Conservation (phyloP, 768 basidiomycete genomes). For the Leucosporidium scottii region DNA sequence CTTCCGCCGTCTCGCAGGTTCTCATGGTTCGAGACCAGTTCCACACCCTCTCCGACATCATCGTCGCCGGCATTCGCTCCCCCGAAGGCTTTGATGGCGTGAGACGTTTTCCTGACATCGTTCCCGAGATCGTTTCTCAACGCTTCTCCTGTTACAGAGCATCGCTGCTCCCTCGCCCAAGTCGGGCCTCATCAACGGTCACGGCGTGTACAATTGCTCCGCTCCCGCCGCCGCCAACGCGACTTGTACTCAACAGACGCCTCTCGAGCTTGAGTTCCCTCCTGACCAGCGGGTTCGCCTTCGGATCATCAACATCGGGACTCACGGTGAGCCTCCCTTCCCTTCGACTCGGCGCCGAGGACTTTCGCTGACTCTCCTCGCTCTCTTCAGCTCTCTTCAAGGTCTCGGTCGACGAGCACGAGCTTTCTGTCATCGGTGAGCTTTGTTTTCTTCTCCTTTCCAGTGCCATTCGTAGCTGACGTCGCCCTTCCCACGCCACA, state of each 20-base stretch:
- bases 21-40: constrained; percentile 5
- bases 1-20: no score
- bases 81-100: constrained; percentile 27
- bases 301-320: constrained; percentile 16
- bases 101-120: no score
- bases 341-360: no score
- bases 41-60: constrained; percentile 19
- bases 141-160: no score
- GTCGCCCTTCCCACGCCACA: no score
- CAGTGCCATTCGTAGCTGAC: no score
- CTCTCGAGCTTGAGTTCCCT: constrained; percentile 6
- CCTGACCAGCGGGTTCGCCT: constrained; percentile 8
- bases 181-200: constrained; percentile 8
- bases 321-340: constrained; percentile 1
- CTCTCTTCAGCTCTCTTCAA: background rate
- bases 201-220: constrained; percentile 15
- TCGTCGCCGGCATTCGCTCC: constrained; percentile 22
- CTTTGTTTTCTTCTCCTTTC: background rate
- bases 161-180: constrained; percentile 13
- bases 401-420: constrained; percentile 15
- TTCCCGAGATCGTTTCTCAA: no score
- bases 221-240: background rate
- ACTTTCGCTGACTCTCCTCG: background rate
- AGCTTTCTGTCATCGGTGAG: background rate
- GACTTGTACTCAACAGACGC: background rate